Conservation (phyloP, 768 basidiomycete genomes). For the Dacryopinax primogenitus region DNA sequence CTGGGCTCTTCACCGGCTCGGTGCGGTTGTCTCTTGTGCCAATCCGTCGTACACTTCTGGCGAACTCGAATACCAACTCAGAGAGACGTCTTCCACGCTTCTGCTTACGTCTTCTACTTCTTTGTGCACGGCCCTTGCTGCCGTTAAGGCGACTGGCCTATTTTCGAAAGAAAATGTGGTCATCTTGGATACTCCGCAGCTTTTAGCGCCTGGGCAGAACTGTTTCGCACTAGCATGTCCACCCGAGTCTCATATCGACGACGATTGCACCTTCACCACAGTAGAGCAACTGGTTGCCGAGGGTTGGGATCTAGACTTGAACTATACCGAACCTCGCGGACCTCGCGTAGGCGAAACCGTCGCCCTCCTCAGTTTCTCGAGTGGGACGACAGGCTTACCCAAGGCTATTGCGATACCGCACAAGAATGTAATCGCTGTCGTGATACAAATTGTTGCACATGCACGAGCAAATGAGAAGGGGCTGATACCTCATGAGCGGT, state of each 20-base stretch:
- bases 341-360: constrained; percentile 30
- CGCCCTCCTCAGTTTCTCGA: constrained; percentile 12
- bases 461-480: constrained; percentile 27
- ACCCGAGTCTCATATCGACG: constrained; percentile 26
- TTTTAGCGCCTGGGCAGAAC: constrained; percentile 32
- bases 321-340: neutral
- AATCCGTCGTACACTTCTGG: constrained; percentile 48
- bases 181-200: constrained; percentile 36
- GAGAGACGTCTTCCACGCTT: constrained; percentile 31
- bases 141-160: neutral
- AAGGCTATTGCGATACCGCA: neutral
- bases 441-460: neutral
- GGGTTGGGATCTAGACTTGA: neutral
- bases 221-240: neutral
- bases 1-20: constrained; percentile 36
- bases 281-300: neutral
- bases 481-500: neutral
- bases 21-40: constrained; percentile 24
- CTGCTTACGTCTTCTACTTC: neutral
- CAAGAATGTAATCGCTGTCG: neutral
- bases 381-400: constrained; percentile 16
- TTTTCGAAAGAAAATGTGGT: neutral
- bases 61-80: constrained; percentile 48
- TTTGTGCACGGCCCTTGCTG: neutral
- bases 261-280: constrained; percentile 29